phyloP scores from a whole-genome alignment of 257 asterid species.

The Jaltomata sinuosa region DNA sequence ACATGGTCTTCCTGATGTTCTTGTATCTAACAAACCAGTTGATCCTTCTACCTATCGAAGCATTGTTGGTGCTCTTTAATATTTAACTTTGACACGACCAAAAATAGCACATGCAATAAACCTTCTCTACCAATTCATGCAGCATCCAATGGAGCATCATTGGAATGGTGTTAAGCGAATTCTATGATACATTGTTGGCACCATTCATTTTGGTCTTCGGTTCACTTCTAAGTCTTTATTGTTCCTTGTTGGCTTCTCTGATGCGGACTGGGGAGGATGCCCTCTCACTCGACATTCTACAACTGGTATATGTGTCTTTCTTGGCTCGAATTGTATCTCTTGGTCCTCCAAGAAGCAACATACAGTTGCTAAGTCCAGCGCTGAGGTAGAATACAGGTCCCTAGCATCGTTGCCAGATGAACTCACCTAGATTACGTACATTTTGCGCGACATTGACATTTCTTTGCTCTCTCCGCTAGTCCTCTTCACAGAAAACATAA shows the following conservation, averaged over 20 bases:
- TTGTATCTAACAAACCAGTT: neutral
- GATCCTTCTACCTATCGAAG: neutral
- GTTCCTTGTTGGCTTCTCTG: too few species aligned
- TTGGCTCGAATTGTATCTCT: neutral
- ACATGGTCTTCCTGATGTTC: neutral
- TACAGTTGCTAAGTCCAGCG: too few species aligned
- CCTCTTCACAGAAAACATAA: too few species aligned
- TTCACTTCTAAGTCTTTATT: too few species aligned
- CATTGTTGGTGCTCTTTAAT: neutral
- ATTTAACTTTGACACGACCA: neutral
- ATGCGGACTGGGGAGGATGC: too few species aligned
- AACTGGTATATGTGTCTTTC: too few species aligned
- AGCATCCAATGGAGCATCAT: neutral
- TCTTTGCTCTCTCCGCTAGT: too few species aligned
- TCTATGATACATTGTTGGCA: neutral
- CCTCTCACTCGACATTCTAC: neutral
- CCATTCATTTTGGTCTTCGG: too few species aligned
- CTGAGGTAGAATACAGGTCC: too few species aligned
- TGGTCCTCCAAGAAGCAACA: too few species aligned
- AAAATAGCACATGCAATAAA: neutral
- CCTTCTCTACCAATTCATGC: neutral
- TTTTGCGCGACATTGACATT: too few species aligned
- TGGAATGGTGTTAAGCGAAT: neutral
- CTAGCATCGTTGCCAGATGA: too few species aligned
- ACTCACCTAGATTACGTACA: neutral